Evolutionary conservation across 805 yeast genomes (phyloP), one percentile per base, ranked within the genome.

Genomic region (Starmerella vitae): DNA sequence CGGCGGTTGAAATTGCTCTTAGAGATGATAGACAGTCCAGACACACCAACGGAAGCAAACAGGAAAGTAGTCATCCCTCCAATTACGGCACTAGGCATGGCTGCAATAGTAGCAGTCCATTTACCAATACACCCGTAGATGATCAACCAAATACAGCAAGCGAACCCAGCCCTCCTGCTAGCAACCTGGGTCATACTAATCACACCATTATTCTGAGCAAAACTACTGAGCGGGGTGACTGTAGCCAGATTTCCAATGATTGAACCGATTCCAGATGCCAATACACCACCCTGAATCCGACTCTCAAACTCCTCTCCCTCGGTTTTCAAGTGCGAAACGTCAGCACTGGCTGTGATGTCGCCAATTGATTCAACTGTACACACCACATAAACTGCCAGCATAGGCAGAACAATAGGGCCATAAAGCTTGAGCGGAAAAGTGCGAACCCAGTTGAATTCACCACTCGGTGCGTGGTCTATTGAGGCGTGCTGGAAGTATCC

Each of bases 201-300:
- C 42, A 85, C 94, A 67, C 95, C 95, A 58, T 86, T 86, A 63
- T 86, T 86, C 62, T 85, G 95, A 12, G 95, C 94, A 65, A 86
- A 86, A 0, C 91, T 78, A 10, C 93, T 76, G 74, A 84, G 67
- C 41, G 95, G 94, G n/a, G 94, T 79, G 39, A 80, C 64, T 17
- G 94, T 84, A 70, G 74, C 70, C 33, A 85, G 65, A 31, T 85
- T 84, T 13, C 91, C 78, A 3, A 84, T 46, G 18, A 78, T 51
- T 44, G 94, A 86, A 57, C 79, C 79, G 49, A 82, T 51, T 33
- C 94, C 95, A 59, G 85, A 94, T 15, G 93, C 91, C 26, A 85
- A 66, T 33, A 85, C 72, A 61, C 94, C 96, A 52, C 96, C 95
- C 64, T 86, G 95, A 48, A 86, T 70, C 60, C 95, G 68, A 14